phyloP scores from a whole-genome alignment of 805 yeast species.

The Yarrowia sp. region DNA sequence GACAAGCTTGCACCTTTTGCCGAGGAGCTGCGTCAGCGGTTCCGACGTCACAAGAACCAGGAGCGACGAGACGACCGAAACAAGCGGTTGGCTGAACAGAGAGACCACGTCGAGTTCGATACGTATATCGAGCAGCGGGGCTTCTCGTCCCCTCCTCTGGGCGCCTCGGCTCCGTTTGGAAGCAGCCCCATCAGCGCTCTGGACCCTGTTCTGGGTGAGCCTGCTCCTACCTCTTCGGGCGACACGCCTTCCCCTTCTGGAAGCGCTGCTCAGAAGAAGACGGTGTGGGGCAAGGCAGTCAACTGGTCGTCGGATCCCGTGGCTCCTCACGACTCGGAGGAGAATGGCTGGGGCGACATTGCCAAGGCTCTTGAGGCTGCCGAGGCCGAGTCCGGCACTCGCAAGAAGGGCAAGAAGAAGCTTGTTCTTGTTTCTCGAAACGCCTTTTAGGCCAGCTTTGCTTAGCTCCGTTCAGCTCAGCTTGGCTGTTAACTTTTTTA shows the following conservation, averaged over 20 bases:
- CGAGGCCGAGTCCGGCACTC: conserved; percentile 27
- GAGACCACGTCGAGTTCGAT: conserved; percentile 36
- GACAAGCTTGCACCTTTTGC: conserved; percentile 33
- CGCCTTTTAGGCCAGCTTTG: conserved; percentile 25
- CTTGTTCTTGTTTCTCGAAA: conserved; percentile 32
- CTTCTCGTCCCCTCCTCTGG: conserved; percentile 20
- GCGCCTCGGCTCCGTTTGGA: conserved; percentile 16
- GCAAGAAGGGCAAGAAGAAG: conserved; percentile 33
- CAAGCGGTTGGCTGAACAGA: conserved; percentile 36
- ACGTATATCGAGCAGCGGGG: conserved; percentile 16
- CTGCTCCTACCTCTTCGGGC: conserved; percentile 8
- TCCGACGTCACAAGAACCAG: conserved; percentile 30
- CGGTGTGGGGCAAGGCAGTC: conserved; percentile 31
- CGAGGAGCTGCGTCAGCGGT: conserved; percentile 32
- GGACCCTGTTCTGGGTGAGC: neutral
- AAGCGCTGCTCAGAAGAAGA: conserved; percentile 22
- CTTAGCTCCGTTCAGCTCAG: neutral
- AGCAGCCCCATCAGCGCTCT: conserved; percentile 8
- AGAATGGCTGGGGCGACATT: conserved; percentile 29
- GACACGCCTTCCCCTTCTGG: conserved; percentile 9
- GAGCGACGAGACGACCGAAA: conserved; percentile 35
- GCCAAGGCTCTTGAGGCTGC: conserved; percentile 27
- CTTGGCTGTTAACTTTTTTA: neutral
- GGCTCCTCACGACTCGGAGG: conserved; percentile 29
- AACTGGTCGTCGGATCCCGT: conserved; percentile 28